A percentile compares a stretch with the other conserved stretches of the same genome.
These are phyloP conservation scores for Tricholoma matsutake DNA, from an alignment of 768 basidiomycete species.

Conservation along the genomic window DNA sequence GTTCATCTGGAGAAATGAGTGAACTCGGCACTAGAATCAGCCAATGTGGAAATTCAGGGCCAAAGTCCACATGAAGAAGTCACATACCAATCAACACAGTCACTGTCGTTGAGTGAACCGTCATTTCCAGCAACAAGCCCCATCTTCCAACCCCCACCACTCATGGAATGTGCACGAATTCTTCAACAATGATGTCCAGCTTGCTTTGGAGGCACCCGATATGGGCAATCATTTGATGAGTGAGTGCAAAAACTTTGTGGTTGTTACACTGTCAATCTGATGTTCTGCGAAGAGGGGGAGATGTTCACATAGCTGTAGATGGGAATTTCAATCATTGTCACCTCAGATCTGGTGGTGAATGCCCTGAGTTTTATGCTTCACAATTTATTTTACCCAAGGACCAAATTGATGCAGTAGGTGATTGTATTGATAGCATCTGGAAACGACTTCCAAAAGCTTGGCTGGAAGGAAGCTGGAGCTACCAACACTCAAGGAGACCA, in stretches of 20 bases:
- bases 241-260: slow-evolving; percentile 9
- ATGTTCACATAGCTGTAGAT: slow-evolving; percentile 35
- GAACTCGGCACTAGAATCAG: slow-evolving; percentile 2
- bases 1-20: slow-evolving; percentile 6
- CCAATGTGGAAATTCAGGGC: not conserved
- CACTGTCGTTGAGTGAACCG: not conserved
- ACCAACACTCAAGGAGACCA: too few species aligned
- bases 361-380: slow-evolving; percentile 29
- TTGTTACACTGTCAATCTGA: not conserved
- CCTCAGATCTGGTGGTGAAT: slow-evolving; percentile 24
- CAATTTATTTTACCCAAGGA: slow-evolving; percentile 31
- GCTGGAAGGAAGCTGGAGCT: too few species aligned
- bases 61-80: slow-evolving; percentile 1
- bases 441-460: slow-evolving; percentile 15
- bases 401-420: slow-evolving; percentile 31
- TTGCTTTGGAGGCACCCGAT: slow-evolving; percentile 28
- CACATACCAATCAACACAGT: not conserved
- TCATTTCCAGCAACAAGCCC: not conserved
- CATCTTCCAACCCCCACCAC: slow-evolving; percentile 2
- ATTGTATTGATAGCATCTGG: slow-evolving; percentile 18
- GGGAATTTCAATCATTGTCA: slow-evolving; percentile 41
- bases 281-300: slow-evolving; percentile 26
- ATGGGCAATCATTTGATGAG: slow-evolving; percentile 20
- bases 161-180: slow-evolving; percentile 12
- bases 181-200: slow-evolving; percentile 29